Percentiles rank a stretch among this genome's conserved stretches.
Conservation (phyloP, 1,139 yeast genomes). For the Blastobotrys capitulatus region DNA sequence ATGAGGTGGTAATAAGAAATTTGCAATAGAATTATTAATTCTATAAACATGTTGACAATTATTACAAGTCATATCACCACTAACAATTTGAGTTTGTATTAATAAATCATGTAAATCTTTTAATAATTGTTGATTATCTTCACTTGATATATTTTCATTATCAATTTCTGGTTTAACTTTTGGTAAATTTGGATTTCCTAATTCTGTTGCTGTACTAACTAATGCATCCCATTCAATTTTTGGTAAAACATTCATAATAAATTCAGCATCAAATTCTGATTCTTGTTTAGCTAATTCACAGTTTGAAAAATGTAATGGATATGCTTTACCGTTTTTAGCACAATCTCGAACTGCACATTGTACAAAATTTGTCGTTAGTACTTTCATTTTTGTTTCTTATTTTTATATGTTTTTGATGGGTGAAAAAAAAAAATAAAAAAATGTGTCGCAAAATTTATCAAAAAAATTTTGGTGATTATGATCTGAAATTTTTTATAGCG, state of each 20-base stretch:
- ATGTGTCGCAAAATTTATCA: no score
- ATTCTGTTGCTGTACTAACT: conserved; percentile 64
- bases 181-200: conserved; percentile 68
- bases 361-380: conserved; percentile 89
- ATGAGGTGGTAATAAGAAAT: conserved; percentile 91
- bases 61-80: conserved; percentile 84
- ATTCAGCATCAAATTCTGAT: conserved; percentile 78
- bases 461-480: conserved; percentile 2
- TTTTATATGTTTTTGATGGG: background rate
- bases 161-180: conserved; percentile 57
- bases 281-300: conserved; percentile 57
- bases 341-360: conserved; percentile 88
- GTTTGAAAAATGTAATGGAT: conserved; percentile 77
- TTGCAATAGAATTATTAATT: conserved; percentile 91
- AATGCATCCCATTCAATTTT: conserved; percentile 88
- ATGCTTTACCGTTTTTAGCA: conserved; percentile 65
- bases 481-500: no score
- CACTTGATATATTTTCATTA: conserved; percentile 32
- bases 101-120: conserved; percentile 72
- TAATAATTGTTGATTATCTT: conserved; percentile 57
- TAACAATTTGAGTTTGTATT: conserved; percentile 72
- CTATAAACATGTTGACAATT: conserved; percentile 84
- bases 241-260: conserved; percentile 68
- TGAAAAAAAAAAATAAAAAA: no score
- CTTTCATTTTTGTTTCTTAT: conserved; percentile 55